Conservation (phyloP, 1,139 yeast genomes). For the Blastobotrys petasosporus region DNA sequence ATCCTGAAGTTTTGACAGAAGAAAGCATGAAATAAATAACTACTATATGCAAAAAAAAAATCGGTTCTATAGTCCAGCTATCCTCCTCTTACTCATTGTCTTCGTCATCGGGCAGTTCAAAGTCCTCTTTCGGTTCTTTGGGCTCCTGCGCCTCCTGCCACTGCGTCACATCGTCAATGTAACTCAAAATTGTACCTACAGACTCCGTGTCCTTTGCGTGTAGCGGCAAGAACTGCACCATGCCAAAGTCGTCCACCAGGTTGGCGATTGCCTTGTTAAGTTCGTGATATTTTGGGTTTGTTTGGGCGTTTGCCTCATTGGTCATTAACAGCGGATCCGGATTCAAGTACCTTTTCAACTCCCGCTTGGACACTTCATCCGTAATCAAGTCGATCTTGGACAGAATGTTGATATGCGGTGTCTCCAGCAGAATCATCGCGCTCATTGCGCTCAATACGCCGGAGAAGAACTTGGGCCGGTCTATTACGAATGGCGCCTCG, state of each 20-base stretch:
- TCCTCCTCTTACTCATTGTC: too few species aligned
- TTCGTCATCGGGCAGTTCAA: slow-evolving; percentile 51
- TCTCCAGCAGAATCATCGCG: slow-evolving; percentile 89
- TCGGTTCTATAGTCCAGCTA: too few species aligned
- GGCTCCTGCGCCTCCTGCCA: slow-evolving; percentile 98
- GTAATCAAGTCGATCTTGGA: slow-evolving; percentile 80
- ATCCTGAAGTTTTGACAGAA: too few species aligned
- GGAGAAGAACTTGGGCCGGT: slow-evolving; percentile 83
- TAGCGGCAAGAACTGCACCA: slow-evolving; percentile 93
- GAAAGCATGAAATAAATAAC: too few species aligned
- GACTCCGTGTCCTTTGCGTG: slow-evolving; percentile 78
- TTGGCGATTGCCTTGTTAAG: slow-evolving; percentile 80
- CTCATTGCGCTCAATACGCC: slow-evolving; percentile 98
- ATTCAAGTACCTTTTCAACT: slow-evolving; percentile 74
- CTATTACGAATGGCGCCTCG: slow-evolving; percentile 92
- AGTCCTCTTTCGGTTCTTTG: slow-evolving; percentile 82
- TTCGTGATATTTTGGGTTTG: slow-evolving; percentile 70
- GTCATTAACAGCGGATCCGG: slow-evolving; percentile 83
- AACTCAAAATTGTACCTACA: slow-evolving; percentile 77
- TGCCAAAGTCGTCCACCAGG: slow-evolving; percentile 85
- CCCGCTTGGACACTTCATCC: slow-evolving; percentile 59
- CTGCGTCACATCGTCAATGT: slow-evolving; percentile 94
- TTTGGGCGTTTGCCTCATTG: slow-evolving; percentile 42
- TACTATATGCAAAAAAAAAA: too few species aligned
- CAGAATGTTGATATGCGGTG: slow-evolving; percentile 87